These are phyloP conservation scores for Puya raimondii DNA, from an alignment of 176 grass and related monocot genomes.

Conservation along the genomic window DNA sequence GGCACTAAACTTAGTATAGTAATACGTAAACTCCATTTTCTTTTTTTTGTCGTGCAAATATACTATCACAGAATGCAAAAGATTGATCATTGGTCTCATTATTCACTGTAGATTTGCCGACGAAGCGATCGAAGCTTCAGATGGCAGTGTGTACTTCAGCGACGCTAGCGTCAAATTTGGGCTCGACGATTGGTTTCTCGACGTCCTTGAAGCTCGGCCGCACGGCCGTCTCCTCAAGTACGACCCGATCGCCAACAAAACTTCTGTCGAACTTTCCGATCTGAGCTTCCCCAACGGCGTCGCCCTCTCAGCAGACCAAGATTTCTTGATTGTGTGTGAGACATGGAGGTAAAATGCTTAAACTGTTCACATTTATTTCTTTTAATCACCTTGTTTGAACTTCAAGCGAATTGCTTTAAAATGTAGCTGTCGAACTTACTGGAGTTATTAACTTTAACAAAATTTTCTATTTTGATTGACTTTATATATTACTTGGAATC, in stretches of 20 bases:
- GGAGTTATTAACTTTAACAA: too few relatives aligned
- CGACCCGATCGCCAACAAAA: constrained; percentile 32
- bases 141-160: constrained; percentile 73
- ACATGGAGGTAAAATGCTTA: constrained; percentile 11
- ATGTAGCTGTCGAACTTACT: too few relatives aligned
- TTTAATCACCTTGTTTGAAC: neutral
- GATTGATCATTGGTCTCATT: neutral
- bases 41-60: too few relatives aligned
- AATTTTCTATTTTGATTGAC: too few relatives aligned
- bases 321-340: constrained; percentile 72
- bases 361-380: neutral
- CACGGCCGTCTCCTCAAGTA: constrained; percentile 74
- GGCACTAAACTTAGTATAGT: too few relatives aligned
- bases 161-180: constrained; percentile 50
- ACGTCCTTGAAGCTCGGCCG: constrained; percentile 29
- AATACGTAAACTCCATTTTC: too few relatives aligned
- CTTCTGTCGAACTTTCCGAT: constrained; percentile 30
- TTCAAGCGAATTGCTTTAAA: neutral
- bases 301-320: constrained; percentile 34
- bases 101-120: constrained; percentile 32
- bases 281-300: constrained; percentile 72
- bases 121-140: constrained; percentile 43
- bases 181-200: constrained; percentile 37
- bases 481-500: too few relatives aligned
- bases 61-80: too few relatives aligned